Percentiles rank a stretch among this genome's conserved stretches.
Conservation (phyloP, 176 grass and related monocot species). For the Carex pumila region DNA sequence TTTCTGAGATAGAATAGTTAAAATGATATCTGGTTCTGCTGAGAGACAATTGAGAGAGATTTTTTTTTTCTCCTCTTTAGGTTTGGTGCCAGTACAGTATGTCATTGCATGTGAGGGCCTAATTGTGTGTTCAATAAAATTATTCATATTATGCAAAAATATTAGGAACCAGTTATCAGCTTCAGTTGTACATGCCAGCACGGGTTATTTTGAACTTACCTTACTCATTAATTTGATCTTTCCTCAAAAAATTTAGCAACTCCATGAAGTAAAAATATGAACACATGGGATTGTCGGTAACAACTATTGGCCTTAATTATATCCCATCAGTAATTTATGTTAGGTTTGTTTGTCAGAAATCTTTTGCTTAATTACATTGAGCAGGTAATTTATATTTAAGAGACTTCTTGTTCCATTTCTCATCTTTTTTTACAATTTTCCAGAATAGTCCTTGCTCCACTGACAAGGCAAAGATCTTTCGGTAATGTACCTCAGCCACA, state of each 20-base stretch:
- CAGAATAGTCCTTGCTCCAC: conserved; percentile 53
- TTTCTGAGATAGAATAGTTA: not conserved
- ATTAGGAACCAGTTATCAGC: not conserved
- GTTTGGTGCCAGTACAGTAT: not conserved
- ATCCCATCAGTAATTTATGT: no score
- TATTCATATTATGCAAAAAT: not conserved
- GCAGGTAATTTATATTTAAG: not conserved
- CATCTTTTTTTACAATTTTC: not conserved
- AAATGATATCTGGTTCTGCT: not conserved
- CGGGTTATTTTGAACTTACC: no score
- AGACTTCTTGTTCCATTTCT: not conserved
- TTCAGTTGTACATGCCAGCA: not conserved
- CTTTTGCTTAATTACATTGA: not conserved
- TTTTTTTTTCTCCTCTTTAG: not conserved
- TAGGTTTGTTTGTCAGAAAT: no score
- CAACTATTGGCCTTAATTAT: no score
- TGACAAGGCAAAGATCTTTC: conserved; percentile 48
- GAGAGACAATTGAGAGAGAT: not conserved
- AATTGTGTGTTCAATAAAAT: not conserved
- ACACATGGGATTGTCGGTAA: no score
- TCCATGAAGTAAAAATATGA: no score
- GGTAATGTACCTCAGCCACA: conserved; percentile 42
- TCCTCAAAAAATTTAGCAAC: no score
- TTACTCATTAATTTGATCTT: no score
- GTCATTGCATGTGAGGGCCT: not conserved